phyloP scores from a whole-genome alignment of 2,329 filamentous ascomycete species.

The Arthrobotrys conoides region DNA sequence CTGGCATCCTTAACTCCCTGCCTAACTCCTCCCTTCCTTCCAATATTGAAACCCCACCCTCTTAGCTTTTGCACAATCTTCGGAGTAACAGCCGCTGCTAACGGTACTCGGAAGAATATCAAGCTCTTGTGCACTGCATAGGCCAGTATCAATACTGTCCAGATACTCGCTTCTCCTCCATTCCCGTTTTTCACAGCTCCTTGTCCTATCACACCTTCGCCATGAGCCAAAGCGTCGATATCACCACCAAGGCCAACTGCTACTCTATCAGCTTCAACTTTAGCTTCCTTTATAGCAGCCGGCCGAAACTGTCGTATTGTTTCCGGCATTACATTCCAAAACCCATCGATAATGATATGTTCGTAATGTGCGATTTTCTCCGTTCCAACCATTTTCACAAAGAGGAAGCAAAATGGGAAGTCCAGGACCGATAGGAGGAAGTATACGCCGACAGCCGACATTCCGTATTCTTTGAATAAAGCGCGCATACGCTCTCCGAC shows the following conservation, averaged over 20 bases:
- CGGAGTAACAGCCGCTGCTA: slow-evolving; percentile 90
- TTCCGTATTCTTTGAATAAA: slow-evolving; percentile 92
- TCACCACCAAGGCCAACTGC: slow-evolving; percentile 72
- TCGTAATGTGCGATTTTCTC: slow-evolving; percentile 85
- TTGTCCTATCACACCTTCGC: slow-evolving; percentile 67
- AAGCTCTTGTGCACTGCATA: slow-evolving; percentile 95
- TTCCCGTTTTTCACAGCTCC: slow-evolving; percentile 67
- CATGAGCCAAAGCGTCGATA: slow-evolving; percentile 74
- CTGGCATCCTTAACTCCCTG: slow-evolving; percentile 61
- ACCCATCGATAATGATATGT: slow-evolving; percentile 75
- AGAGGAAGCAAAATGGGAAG: slow-evolving; percentile 94
- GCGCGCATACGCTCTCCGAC: slow-evolving; percentile 82
- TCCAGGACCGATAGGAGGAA: slow-evolving; percentile 84
- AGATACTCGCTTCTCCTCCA: slow-evolving; percentile 68
- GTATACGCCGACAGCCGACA: slow-evolving; percentile 93
- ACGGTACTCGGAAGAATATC: slow-evolving; percentile 93
- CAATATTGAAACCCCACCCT: slow-evolving; percentile 94
- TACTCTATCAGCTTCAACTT: slow-evolving; percentile 64
- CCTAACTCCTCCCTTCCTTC: slow-evolving; percentile 75
- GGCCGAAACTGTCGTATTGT: slow-evolving; percentile 67
- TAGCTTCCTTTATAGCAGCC: slow-evolving; percentile 61
- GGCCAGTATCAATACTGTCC: slow-evolving; percentile 90
- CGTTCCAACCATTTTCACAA: slow-evolving; percentile 84
- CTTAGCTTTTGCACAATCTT: slow-evolving; percentile 92
- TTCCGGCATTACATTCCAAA: slow-evolving; percentile 75